These are phyloP conservation scores for Penicillium fuscoglaucum DNA, from an alignment of 2,329 filamentous ascomycete species.

Conservation along the genomic window DNA sequence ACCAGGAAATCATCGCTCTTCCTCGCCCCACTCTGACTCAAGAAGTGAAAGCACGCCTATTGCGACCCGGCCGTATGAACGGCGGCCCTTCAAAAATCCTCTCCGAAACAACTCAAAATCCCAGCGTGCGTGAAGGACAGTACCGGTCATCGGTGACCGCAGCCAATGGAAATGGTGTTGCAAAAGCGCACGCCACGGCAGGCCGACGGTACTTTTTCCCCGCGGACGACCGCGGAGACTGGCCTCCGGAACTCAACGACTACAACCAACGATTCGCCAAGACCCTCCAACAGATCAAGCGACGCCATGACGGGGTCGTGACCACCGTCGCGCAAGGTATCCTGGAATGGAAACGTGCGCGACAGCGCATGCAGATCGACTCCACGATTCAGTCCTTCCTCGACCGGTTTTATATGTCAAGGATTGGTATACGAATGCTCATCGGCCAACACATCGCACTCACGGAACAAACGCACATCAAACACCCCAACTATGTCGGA, in stretches of 20 bases:
- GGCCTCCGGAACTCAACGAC: slow-evolving; percentile 90
- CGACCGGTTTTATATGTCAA: slow-evolving; percentile 99
- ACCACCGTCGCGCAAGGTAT: slow-evolving; percentile 98
- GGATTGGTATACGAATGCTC: slow-evolving; percentile 98
- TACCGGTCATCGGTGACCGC: slow-evolving; percentile 57
- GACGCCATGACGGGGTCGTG: slow-evolving; percentile 93
- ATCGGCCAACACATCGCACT: slow-evolving; percentile 98
- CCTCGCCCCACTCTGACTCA: slow-evolving; percentile 72
- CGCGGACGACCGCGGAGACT: slow-evolving; percentile 82
- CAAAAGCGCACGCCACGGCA: slow-evolving; percentile 50
- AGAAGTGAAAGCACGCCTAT: slow-evolving; percentile 76
- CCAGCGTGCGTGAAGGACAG: slow-evolving; percentile 81
- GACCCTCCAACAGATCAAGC: slow-evolving; percentile 89
- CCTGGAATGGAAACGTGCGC: slow-evolving; percentile 93
- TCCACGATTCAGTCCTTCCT: slow-evolving; percentile 96
- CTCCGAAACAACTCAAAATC: slow-evolving; percentile 82
- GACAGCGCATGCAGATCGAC: slow-evolving; percentile 97
- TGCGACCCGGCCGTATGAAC: slow-evolving; percentile 52
- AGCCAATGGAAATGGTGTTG: slow-evolving; percentile 52
- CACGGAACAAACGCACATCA: slow-evolving; percentile 85
- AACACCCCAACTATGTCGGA: slow-evolving; percentile 91
- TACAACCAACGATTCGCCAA: slow-evolving; percentile 92
- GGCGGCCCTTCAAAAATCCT: slow-evolving; percentile 67
- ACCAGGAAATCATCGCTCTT: slow-evolving; percentile 81
- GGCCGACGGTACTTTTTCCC: slow-evolving; percentile 81